phyloP scores from a whole-genome alignment of 805 yeast genomes.

The Osmozyma mogii region DNA sequence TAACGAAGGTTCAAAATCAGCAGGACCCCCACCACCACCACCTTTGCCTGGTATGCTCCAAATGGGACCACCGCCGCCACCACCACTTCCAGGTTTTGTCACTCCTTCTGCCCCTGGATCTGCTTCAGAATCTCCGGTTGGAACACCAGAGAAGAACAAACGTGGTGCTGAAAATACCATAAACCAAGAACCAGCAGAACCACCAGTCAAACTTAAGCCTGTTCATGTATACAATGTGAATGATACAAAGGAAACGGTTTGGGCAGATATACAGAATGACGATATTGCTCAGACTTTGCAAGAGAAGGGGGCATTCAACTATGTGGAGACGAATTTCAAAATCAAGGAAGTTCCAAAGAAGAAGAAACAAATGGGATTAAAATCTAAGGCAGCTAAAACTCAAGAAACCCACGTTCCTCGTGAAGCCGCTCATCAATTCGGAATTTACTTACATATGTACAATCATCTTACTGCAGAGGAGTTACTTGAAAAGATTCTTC shows the following conservation, averaged over 20 bases:
- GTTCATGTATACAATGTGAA: conserved; percentile 96
- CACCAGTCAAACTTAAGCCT: conserved; percentile 61
- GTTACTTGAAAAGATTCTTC: conserved; percentile 61
- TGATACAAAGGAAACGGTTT: conserved; percentile 73
- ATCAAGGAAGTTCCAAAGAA: conserved; percentile 21
- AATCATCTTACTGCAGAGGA: conserved; percentile 54
- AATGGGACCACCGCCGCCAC: conserved; percentile 3
- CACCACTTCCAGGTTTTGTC: conserved; percentile 11
- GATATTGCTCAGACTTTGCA: conserved; percentile 54
- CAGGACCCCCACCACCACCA: conserved; percentile 1
- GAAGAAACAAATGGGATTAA: conserved; percentile 1
- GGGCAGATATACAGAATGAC: conserved; percentile 63
- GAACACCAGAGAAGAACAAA: not conserved
- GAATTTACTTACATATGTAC: conserved; percentile 82
- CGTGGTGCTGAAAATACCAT: conserved; percentile 2
- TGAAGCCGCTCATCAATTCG: conserved; percentile 90
- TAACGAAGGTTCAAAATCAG: not conserved
- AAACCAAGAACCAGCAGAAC: conserved; percentile 1
- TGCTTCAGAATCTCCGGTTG: conserved; percentile 5
- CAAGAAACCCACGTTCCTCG: conserved; percentile 61
- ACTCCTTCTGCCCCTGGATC: conserved; percentile 13
- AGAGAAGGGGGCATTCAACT: conserved; percentile 73
- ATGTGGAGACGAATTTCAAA: conserved; percentile 73
- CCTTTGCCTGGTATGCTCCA: conserved; percentile 1
- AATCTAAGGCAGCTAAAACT: conserved; percentile 3